A percentile compares a stretch with the other conserved stretches of the same genome.
Conservation (phyloP, 495 filamentous ascomycete species). For the Aspergillus panamensis region DNA sequence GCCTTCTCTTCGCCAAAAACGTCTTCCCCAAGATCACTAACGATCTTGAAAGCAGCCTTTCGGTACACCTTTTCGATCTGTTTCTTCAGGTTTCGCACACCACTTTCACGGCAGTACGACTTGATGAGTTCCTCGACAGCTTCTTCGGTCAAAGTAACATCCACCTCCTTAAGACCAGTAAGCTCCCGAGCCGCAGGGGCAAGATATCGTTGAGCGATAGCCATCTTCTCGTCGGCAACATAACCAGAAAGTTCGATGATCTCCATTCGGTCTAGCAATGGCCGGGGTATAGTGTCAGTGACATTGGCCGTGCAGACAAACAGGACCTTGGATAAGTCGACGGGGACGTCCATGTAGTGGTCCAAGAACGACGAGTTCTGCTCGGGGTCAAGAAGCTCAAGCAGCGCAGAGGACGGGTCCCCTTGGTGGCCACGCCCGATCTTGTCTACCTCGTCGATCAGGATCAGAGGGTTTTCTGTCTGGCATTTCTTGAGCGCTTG, state of each 20-base stretch:
- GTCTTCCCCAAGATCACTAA: constrained; percentile 89
- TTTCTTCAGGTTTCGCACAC: constrained; percentile 97
- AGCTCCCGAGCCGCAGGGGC: constrained; percentile 87
- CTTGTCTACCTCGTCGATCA: constrained; percentile 98
- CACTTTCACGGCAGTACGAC: constrained; percentile 94
- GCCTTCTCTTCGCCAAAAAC: constrained; percentile 77
- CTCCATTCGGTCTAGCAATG: constrained; percentile 96
- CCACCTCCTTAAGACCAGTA: constrained; percentile 84
- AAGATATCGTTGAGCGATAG: constrained; percentile 91
- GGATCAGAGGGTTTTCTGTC: constrained; percentile 93
- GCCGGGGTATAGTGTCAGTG: constrained; percentile 96
- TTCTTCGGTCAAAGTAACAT: constrained; percentile 75
- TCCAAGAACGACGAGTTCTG: constrained; percentile 97
- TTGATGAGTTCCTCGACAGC: constrained; percentile 97
- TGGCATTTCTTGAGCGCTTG: constrained; percentile 99
- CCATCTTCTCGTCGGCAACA: constrained; percentile 98
- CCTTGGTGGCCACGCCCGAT: constrained; percentile 94
- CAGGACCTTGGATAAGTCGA: constrained; percentile 95
- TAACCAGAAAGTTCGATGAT: constrained; percentile 96
- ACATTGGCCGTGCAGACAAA: constrained; percentile 99
- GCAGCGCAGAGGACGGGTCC: constrained; percentile 89
- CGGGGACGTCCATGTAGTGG: constrained; percentile 98
- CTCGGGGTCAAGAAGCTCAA: constrained; percentile 94
- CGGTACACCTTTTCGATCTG: constrained; percentile 99
- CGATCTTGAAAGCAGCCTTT: constrained; percentile 95